Conservation (phyloP, 202 grass and related monocot genomes). For the Carex arenaria region DNA sequence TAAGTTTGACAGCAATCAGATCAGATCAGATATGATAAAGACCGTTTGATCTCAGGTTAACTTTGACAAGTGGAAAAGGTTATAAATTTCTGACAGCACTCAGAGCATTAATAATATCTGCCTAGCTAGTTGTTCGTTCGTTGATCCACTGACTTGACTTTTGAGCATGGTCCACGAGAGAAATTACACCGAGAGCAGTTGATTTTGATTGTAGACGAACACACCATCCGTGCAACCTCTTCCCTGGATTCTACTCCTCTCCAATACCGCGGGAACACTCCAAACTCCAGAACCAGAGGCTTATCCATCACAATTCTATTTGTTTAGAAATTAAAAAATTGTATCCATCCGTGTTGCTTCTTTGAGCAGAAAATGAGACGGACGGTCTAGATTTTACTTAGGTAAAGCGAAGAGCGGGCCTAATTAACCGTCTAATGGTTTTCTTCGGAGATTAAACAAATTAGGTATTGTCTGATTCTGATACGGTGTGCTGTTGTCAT, state of each 20-base stretch:
- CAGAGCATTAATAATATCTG: background rate
- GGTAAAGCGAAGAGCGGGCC: background rate
- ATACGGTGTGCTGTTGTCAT: constrained; percentile 10
- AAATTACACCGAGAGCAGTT: background rate
- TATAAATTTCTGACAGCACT: background rate
- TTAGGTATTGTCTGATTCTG: background rate
- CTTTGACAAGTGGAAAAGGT: background rate
- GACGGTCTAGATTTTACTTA: background rate
- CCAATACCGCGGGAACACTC: background rate
- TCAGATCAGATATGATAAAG: background rate
- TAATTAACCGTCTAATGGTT: background rate
- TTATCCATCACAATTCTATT: no score
- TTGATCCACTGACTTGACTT: background rate
- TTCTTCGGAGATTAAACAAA: background rate
- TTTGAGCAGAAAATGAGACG: background rate
- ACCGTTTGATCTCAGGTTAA: background rate
- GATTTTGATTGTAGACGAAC: background rate
- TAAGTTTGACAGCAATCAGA: background rate
- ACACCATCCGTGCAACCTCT: background rate
- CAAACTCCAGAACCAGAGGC: background rate
- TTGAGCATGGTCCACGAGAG: background rate
- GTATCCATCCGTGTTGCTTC: background rate
- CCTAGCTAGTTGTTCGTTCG: background rate
- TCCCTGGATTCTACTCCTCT: background rate
- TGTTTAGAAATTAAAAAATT: no score